phyloP scores from a whole-genome alignment of 2,329 filamentous ascomycete genomes.

The Cytospora piceae region DNA sequence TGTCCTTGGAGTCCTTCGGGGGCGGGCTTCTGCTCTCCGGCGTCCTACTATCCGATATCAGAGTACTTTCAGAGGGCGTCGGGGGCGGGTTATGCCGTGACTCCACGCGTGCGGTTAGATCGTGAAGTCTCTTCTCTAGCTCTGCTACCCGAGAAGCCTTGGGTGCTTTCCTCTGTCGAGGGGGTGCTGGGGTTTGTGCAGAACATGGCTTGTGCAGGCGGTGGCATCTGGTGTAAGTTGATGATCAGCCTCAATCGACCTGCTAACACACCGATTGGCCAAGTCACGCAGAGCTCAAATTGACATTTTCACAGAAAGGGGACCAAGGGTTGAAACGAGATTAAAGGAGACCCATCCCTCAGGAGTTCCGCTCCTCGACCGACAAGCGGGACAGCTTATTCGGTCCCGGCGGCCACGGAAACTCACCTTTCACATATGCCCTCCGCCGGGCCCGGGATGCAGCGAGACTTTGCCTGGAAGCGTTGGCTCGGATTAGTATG shows the following conservation, averaged over 20 bases:
- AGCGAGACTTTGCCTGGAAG: conserved; percentile 51
- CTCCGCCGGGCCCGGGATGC: conserved; percentile 47
- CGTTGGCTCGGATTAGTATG: conserved; percentile 1
- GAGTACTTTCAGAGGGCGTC: conserved; percentile 28
- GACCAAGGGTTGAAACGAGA: neutral
- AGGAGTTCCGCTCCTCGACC: neutral
- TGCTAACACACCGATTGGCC: neutral
- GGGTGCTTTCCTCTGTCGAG: conserved; percentile 50
- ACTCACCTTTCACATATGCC: conserved; percentile 54
- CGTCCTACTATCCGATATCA: neutral
- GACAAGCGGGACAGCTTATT: neutral
- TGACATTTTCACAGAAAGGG: neutral
- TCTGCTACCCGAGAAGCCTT: conserved; percentile 55
- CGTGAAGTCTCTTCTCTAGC: conserved; percentile 54
- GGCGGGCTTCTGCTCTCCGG: conserved; percentile 4
- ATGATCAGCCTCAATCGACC: neutral
- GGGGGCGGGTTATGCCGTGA: conserved; percentile 31
- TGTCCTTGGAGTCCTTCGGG: neutral
- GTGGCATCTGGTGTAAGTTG: conserved; percentile 44
- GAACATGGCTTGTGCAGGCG: conserved; percentile 53
- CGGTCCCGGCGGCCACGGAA: neutral
- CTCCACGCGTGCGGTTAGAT: conserved; percentile 52
- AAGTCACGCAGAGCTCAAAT: neutral
- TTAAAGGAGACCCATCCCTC: no score
- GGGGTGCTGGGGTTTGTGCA: conserved; percentile 52